phyloP scores from a whole-genome alignment of 768 basidiomycete genomes.

The Boletus subcaerulescens region DNA sequence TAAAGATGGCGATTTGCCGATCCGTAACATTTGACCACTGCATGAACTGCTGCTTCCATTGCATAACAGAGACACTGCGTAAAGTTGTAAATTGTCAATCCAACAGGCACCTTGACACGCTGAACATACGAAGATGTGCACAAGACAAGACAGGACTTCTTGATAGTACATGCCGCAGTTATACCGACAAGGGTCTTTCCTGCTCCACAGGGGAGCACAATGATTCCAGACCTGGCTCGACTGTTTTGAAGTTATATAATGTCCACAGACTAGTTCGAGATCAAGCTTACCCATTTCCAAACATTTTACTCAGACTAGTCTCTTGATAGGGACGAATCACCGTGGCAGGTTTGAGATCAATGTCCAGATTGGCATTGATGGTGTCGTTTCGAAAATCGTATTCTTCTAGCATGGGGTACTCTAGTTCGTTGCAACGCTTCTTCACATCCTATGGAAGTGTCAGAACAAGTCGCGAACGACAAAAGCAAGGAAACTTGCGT shows the following conservation, averaged over 20 bases:
- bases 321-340: slow-evolving; percentile 98
- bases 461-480: neutral
- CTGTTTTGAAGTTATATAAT: slow-evolving; percentile 38
- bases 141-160: slow-evolving; percentile 95
- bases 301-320: slow-evolving; percentile 98
- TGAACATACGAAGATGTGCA: slow-evolving; percentile 92
- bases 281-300: slow-evolving; percentile 84
- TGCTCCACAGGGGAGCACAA: slow-evolving; percentile 96
- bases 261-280: neutral
- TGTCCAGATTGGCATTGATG: slow-evolving; percentile 93
- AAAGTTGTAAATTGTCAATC: slow-evolving; percentile 5
- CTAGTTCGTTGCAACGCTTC: slow-evolving; percentile 92
- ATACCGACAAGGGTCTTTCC: slow-evolving; percentile 99
- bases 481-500: slow-evolving; percentile 48
- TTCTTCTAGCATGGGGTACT: slow-evolving; percentile 98
- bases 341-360: slow-evolving; percentile 96
- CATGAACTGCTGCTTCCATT: slow-evolving; percentile 98
- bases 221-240: slow-evolving; percentile 96
- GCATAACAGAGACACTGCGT: slow-evolving; percentile 86
- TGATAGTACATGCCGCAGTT: slow-evolving; percentile 98
- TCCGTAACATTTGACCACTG: slow-evolving; percentile 99
- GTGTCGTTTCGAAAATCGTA: slow-evolving; percentile 99
- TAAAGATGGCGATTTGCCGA: slow-evolving; percentile 94
- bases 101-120: neutral
- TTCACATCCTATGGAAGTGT: slow-evolving; percentile 73